These are phyloP conservation scores for Kwoniella botswanensis DNA, from an alignment of 768 basidiomycete genomes.

Conservation along the genomic window DNA sequence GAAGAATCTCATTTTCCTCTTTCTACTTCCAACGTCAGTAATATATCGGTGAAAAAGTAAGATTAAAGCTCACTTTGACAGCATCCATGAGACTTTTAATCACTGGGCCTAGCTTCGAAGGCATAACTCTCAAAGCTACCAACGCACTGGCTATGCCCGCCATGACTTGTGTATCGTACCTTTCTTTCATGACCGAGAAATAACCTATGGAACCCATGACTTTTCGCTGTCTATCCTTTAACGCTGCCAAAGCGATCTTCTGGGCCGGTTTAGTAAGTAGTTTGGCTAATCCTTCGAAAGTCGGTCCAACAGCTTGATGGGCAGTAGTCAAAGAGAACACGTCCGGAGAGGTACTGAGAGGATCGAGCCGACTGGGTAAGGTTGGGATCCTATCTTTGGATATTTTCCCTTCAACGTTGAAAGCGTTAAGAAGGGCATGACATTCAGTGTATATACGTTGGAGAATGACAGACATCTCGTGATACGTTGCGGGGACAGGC, in stretches of 20 bases:
- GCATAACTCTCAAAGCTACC: conserved; percentile 81
- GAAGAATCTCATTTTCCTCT: conserved; percentile 86
- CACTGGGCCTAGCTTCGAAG: conserved; percentile 92
- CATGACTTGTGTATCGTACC: conserved; percentile 83
- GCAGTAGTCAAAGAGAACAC: conserved; percentile 82
- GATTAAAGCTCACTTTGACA: conserved; percentile 72
- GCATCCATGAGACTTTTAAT: conserved; percentile 98
- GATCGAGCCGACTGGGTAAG: conserved; percentile 77
- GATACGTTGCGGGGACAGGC: conserved; percentile 76
- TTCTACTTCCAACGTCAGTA: conserved; percentile 23
- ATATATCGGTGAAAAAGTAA: no score
- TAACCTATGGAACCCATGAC: conserved; percentile 74
- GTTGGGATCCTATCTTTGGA: conserved; percentile 76
- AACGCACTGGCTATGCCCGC: conserved; percentile 90
- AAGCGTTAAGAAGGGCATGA: conserved; percentile 76
- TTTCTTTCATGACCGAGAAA: conserved; percentile 79
- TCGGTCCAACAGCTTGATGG: conserved; percentile 69
- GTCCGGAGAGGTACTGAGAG: conserved; percentile 67
- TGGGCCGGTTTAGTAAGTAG: conserved; percentile 71
- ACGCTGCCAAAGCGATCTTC: conserved; percentile 73
- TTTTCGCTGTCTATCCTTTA: conserved; percentile 76
- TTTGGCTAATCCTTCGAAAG: conserved; percentile 76
- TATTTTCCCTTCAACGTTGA: conserved; percentile 84
- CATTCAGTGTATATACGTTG: conserved; percentile 81
- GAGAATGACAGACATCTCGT: conserved; percentile 85